Base-by-base conservation (phyloP, 2,329 filamentous ascomycete genomes). In the Fusarium virguliforme region DNA sequence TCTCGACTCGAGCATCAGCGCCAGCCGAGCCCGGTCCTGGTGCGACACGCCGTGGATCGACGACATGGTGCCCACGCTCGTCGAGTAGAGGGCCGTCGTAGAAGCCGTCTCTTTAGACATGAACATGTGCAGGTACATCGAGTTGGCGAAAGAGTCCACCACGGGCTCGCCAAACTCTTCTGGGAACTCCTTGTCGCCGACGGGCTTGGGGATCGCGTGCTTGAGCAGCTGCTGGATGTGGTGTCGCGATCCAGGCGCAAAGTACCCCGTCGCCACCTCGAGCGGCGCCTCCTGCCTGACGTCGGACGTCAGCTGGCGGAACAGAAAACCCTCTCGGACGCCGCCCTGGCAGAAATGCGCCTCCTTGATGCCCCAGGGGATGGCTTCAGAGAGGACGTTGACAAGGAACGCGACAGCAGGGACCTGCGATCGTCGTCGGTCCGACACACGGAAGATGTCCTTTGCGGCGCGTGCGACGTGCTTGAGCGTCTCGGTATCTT, bases 331-430 rank as follows among this genome's bases (percentile, higher is more conserved):
- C 80, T 93, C 91, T 32, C 91, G 83, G 3, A 93, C 90, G 5
- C 91, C 91, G 18, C 91, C 91, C 75, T 93, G 91, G 67, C 90
- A 92, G 81, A 93, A 93, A 34, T 88, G 86, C 2, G 92, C 88
- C 37, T 86, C 83, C 43, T 86, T 85, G 67, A 92, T 88, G n/a
- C 80, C 81, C 40, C 82, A 81, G 0, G 90, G 90, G 10, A 92
- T 82, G 3, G 88, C 87, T 61, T 88, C 83, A 6, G 86, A 83
- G 1, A 93, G 83, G 34, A 89, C 89, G n/a, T 87, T 86, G 40
- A 93, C 86, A 4, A 93, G 81, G 65, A 92, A 89, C 0, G 90
- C 89, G 1, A 93, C 90, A 0, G 91, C 90, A 1, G 91, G 90
- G 5, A 92, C 89, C 76, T 93, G 91, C 1, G 84, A 84, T 8